phyloP scores from a whole-genome alignment of 108 stramenopile species.

The Cyclotella sp. region DNA sequence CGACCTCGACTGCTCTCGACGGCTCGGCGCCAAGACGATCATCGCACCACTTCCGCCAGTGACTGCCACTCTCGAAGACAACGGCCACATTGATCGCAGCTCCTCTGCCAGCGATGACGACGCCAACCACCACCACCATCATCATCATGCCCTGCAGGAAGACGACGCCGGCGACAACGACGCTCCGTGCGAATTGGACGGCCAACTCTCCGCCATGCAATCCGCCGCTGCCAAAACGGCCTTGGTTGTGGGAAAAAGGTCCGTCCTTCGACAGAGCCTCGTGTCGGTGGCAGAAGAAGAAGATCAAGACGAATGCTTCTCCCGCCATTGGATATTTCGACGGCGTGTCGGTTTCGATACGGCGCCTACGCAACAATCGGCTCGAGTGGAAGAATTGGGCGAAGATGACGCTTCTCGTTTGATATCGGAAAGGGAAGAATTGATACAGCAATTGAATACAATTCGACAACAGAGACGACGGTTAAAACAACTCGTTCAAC shows the following conservation, averaged over 20 bases:
- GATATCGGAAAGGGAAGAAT: constrained; percentile 19
- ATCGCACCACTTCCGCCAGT: constrained; percentile 2
- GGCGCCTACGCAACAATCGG: neutral
- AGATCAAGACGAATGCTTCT: constrained; percentile 33
- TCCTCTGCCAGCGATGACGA: too few relatives aligned
- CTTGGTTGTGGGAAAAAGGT: constrained; percentile 16
- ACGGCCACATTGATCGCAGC: neutral
- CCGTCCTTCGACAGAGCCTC: neutral
- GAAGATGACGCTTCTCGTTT: neutral
- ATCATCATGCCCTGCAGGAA: neutral
- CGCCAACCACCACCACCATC: neutral
- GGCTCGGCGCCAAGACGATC: neutral
- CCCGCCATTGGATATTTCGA: constrained; percentile 41
- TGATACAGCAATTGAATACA: constrained; percentile 31
- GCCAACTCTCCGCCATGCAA: constrained; percentile 43
- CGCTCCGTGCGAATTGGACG: constrained; percentile 19
- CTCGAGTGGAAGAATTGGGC: neutral
- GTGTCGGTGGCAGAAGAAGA: constrained; percentile 2
- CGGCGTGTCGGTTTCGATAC: constrained; percentile 35
- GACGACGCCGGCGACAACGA: neutral
- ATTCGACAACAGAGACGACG: constrained; percentile 40
- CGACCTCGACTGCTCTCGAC: constrained; percentile 25
- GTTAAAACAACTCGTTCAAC: constrained; percentile 11
- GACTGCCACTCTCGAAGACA: neutral
- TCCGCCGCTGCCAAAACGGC: constrained; percentile 42